These are phyloP conservation scores for Albifimbria verrucaria DNA, from an alignment of 2,329 filamentous ascomycete species.

Conservation along the genomic window DNA sequence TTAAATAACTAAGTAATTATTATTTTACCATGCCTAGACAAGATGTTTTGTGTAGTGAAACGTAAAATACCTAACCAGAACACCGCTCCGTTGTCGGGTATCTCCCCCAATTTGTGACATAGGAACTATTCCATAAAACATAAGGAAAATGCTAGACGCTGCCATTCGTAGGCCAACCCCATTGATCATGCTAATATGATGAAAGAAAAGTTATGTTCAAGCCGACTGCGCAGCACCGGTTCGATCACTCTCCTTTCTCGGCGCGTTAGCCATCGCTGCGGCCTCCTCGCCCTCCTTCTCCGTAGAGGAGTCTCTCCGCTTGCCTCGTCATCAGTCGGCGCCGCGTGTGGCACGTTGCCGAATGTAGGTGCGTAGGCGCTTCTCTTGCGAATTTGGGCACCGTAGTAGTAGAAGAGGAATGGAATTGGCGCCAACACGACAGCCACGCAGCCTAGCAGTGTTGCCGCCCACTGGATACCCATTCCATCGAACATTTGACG, in stretches of 20 bases:
- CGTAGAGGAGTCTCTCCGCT: slow-evolving; percentile 11
- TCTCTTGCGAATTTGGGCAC: slow-evolving; percentile 50
- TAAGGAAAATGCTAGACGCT: too few species aligned
- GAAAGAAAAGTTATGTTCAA: too few species aligned
- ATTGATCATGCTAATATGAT: too few species aligned
- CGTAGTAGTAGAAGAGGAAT: slow-evolving; percentile 59
- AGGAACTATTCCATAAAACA: too few species aligned
- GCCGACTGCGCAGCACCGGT: slow-evolving; percentile 11
- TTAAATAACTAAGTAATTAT: too few species aligned
- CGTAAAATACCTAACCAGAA: too few species aligned
- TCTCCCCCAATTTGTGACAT: too few species aligned
- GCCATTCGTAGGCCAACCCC: too few species aligned
- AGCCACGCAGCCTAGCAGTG: slow-evolving; percentile 60
- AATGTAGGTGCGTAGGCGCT: slow-evolving; percentile 54
- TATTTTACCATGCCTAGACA: too few species aligned
- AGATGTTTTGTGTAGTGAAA: too few species aligned
- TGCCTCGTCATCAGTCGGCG: slow-evolving; percentile 13
- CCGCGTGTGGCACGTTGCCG: slow-evolving; percentile 6
- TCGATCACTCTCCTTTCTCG: slow-evolving; percentile 24
- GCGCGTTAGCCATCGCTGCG: slow-evolving; percentile 31
- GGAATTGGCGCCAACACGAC: slow-evolving; percentile 58
- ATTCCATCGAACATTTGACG: slow-evolving; percentile 65
- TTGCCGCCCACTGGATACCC: slow-evolving; percentile 60
- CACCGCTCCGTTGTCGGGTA: too few species aligned
- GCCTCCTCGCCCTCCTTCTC: slow-evolving; percentile 31